Conservation (phyloP, 2,329 filamentous ascomycete genomes). For the Cyphellophora europaea region DNA sequence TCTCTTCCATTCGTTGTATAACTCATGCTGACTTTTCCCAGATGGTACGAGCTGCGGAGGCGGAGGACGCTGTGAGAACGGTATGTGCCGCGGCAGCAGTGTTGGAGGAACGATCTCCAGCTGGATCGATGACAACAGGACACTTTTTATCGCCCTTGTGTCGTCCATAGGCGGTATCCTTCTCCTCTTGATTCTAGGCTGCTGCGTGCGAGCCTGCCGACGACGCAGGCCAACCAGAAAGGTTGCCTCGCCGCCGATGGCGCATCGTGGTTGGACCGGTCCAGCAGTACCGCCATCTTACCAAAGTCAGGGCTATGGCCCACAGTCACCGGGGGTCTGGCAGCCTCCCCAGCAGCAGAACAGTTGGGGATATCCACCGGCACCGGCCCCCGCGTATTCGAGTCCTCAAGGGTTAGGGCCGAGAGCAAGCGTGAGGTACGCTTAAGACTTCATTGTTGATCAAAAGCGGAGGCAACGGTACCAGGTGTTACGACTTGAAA, state of each 20-base stretch:
- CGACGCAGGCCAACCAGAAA: constrained; percentile 18
- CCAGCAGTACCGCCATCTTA: background rate
- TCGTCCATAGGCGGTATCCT: constrained; percentile 63
- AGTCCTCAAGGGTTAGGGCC: background rate
- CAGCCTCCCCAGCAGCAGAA: background rate
- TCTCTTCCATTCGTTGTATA: too few relatives aligned
- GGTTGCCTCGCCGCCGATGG: background rate
- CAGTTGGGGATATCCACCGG: background rate
- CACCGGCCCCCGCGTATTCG: background rate
- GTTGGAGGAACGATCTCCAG: constrained; percentile 59
- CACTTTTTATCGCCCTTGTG: constrained; percentile 72
- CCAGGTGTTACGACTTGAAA: background rate
- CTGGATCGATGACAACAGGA: constrained; percentile 70
- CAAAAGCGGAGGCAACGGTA: too few relatives aligned
- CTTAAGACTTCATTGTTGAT: too few relatives aligned
- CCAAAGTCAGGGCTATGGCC: background rate
- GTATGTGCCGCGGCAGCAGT: constrained; percentile 63
- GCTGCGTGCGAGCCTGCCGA: constrained; percentile 51
- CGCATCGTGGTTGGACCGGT: background rate
- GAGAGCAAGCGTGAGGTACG: background rate
- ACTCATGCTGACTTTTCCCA: too few relatives aligned
- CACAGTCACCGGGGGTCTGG: background rate
- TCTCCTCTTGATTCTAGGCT: constrained; percentile 59
- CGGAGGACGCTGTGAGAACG: constrained; percentile 70
- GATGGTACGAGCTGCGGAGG: constrained; percentile 81